These are phyloP conservation scores for Cordyceps javanica DNA, from an alignment of 2,329 filamentous ascomycete species.

Conservation along the genomic window DNA sequence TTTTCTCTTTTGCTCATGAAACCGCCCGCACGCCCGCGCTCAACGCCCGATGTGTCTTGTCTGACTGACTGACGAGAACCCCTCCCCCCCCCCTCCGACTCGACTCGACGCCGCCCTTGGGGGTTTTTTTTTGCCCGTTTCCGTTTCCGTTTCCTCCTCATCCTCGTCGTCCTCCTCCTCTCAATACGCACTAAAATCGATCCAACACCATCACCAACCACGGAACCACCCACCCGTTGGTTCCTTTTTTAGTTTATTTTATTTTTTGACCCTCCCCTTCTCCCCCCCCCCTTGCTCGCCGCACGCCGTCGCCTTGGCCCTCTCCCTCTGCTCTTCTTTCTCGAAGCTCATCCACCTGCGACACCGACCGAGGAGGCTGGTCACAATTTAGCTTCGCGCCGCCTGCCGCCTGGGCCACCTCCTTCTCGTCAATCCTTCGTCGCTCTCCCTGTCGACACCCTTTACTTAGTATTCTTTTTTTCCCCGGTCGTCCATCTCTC, in stretches of 20 bases:
- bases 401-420: slow-evolving; percentile 6
- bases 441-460: slow-evolving; percentile 14
- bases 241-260: not conserved
- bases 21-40: no score
- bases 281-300: not conserved
- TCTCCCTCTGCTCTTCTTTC: not conserved
- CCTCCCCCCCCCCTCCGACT: no score
- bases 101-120: no score
- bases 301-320: not conserved
- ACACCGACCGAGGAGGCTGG: slow-evolving; percentile 1
- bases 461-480: no score
- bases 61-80: no score
- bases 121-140: no score
- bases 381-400: slow-evolving; percentile 3
- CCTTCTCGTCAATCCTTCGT: not conserved
- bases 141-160: no score
- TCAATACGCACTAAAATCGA: no score
- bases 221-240: not conserved
- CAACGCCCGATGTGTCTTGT: no score
- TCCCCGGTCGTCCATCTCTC: not conserved
- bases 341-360: not conserved
- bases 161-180: no score
- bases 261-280: not conserved
- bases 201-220: not conserved
- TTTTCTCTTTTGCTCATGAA: no score